Base-by-base conservation (phyloP, 2,329 filamentous ascomycete genomes). In the Colletotrichum higginsianum region DNA sequence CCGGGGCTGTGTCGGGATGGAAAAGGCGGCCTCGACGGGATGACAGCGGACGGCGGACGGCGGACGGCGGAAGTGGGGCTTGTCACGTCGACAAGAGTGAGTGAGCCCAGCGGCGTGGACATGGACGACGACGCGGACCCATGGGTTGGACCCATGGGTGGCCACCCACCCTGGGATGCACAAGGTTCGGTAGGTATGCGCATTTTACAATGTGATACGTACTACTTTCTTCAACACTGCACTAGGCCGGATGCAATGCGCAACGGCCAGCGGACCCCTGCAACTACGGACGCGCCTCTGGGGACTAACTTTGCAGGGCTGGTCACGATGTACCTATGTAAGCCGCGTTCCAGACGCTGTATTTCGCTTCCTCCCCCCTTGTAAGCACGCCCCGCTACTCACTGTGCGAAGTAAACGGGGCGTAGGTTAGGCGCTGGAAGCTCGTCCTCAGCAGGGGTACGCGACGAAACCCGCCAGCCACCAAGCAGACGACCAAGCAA, bases 261-360 rank as follows among this genome's bases (percentile, higher is more conserved):
- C 46, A 66, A 60, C 60, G 57, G 65, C 65, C 26, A 63, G 68
- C 50, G 53, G 30, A 63, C 46, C 68, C 68, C 53, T 71, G 68
- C 40, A 44, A 47, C 26, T n/a, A 62, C 42, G 42, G 67, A 71
- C 68, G 68, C 68, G 68, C 68, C 68, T 71, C 65, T 71, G 57
- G 65, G 26, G 68, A 63, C 68, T 58, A 65, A 68, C 68, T 58
- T 26, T 52, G 11, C 47, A 49, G 58, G 23, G 23, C 23, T 42
- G 16, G 63, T 50, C 38, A 4, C 26, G 13, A 16, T 16, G 16
- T 16, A 23, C 46, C 9, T 15, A 13, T 53, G 46, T 63, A 63
- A 71, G 58, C 68, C 65, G 68, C 68, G 58, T 58, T 71, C 65
- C 68, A 52, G 44, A 23, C 40, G 35, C 21, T 18, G 30, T 50